These are phyloP conservation scores for Coemansia guatemalensis DNA, from an alignment of 192 early-diverging fungal genomes.

Conservation along the genomic window DNA sequence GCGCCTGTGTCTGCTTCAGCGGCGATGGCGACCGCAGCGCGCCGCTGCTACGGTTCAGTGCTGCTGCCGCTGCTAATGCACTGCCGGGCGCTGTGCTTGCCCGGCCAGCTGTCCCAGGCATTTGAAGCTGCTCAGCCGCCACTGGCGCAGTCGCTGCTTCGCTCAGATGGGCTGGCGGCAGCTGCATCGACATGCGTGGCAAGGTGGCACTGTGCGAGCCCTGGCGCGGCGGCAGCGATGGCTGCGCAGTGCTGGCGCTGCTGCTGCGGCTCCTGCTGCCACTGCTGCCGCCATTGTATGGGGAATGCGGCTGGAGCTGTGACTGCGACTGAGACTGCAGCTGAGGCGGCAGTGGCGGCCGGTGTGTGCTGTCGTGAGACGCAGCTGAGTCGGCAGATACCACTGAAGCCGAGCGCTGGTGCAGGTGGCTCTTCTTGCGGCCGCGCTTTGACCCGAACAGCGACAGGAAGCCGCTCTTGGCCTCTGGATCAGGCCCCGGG, in stretches of 20 bases:
- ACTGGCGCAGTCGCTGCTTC: neutral
- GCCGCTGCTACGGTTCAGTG: neutral
- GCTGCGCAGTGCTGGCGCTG: slow-evolving; percentile 3
- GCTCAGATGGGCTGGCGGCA: neutral
- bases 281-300: neutral
- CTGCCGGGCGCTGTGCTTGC: slow-evolving; percentile 11
- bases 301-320: too few species aligned
- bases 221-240: neutral
- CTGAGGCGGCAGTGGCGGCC: neutral
- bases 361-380: slow-evolving; percentile 5
- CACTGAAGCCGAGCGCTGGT: slow-evolving; percentile 25
- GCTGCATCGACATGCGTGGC: slow-evolving; percentile 1
- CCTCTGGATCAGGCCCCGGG: slow-evolving; percentile 30
- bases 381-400: slow-evolving; percentile 15
- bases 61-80: slow-evolving; percentile 9
- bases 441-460: slow-evolving; percentile 39
- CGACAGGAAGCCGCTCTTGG: slow-evolving; percentile 37
- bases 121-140: neutral
- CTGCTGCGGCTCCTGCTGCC: slow-evolving; percentile 7
- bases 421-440: slow-evolving; percentile 15
- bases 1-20: neutral
- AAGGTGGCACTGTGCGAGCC: neutral
- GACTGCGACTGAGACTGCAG: too few species aligned
- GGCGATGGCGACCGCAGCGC: neutral
- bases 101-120: neutral